These are phyloP conservation scores for Fusarium subtropicale DNA, from an alignment of 2,329 filamentous ascomycete species.

Conservation along the genomic window DNA sequence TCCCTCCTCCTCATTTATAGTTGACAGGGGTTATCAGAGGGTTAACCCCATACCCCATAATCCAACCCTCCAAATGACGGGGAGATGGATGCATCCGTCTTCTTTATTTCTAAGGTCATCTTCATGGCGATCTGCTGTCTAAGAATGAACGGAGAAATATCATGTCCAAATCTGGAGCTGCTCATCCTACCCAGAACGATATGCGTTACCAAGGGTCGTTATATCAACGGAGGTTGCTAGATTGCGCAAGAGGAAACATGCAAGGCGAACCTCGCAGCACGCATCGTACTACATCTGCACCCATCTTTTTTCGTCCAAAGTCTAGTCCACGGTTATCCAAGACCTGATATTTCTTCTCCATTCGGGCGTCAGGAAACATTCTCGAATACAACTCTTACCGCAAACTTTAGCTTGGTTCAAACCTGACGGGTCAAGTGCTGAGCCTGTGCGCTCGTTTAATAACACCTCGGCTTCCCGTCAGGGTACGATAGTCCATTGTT, in stretches of 20 bases:
- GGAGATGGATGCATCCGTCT: slow-evolving; percentile 29
- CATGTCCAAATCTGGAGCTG: not conserved
- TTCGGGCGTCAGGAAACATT: slow-evolving; percentile 20
- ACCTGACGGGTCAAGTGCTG: slow-evolving; percentile 29
- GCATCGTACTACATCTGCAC: slow-evolving; percentile 37
- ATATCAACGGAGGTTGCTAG: slow-evolving; percentile 1
- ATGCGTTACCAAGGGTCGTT: not conserved
- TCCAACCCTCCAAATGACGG: slow-evolving; percentile 19
- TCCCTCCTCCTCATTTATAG: slow-evolving; percentile 5
- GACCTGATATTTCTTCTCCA: slow-evolving; percentile 26
- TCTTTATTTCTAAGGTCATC: not conserved
- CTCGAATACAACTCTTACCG: slow-evolving; percentile 36
- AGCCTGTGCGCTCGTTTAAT: not conserved
- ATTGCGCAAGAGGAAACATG: slow-evolving; percentile 19
- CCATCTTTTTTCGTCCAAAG: slow-evolving; percentile 22
- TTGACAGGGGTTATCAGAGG: slow-evolving; percentile 20
- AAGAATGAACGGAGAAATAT: slow-evolving; percentile 2
- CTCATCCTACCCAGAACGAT: not conserved
- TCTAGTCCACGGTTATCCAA: slow-evolving; percentile 23
- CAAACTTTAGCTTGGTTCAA: slow-evolving; percentile 34
- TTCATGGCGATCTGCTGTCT: slow-evolving; percentile 24
- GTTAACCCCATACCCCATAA: slow-evolving; percentile 30
- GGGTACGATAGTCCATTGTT: slow-evolving; percentile 7
- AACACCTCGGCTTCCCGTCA: not conserved
- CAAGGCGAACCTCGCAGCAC: slow-evolving; percentile 30